Evolutionary conservation across 1,284 basidiomycete genomes (phyloP).

Genomic region (Xerocomus minutiporus): DNA sequence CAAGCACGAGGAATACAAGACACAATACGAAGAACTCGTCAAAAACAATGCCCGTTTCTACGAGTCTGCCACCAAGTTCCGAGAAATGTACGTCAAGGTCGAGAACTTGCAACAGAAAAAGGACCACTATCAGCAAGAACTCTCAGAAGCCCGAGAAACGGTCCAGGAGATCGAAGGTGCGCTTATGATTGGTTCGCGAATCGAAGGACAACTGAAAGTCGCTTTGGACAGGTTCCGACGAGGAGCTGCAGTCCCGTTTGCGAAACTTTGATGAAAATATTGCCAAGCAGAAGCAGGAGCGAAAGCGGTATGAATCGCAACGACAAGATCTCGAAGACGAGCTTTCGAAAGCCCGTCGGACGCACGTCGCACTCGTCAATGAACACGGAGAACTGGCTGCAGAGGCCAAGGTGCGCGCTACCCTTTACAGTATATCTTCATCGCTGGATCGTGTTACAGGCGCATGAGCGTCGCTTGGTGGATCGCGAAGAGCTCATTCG

Average conservation of each 20-base stretch:
- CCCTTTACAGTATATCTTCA: slow-evolving; percentile 1
- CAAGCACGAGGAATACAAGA: slow-evolving; percentile 69
- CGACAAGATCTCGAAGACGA: slow-evolving; percentile 64
- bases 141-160: slow-evolving; percentile 62
- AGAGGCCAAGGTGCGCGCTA: slow-evolving; percentile 54
- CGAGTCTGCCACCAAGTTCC: slow-evolving; percentile 80
- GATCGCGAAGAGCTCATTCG: slow-evolving; percentile 75
- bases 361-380: slow-evolving; percentile 54
- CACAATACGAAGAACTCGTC: slow-evolving; percentile 62
- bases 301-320: slow-evolving; percentile 43
- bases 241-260: slow-evolving; percentile 67
- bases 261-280: slow-evolving; percentile 72
- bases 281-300: slow-evolving; percentile 48
- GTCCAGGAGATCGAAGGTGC: slow-evolving; percentile 73
- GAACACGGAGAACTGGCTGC: slow-evolving; percentile 60
- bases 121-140: slow-evolving; percentile 47
- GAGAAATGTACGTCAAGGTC: slow-evolving; percentile 74
- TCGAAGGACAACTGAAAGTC: background rate
- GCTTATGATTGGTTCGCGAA: background rate
- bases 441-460: slow-evolving; percentile 40
- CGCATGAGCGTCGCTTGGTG: slow-evolving; percentile 68
- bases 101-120: slow-evolving; percentile 67
- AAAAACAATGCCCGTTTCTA: slow-evolving; percentile 79
- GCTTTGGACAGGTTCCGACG: slow-evolving; percentile 60
- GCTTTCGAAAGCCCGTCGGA: slow-evolving; percentile 45